Evolutionary conservation across 2,329 filamentous ascomycete species (phyloP), one percentile per base, ranked within the genome.

Genomic region (Sporothrix phasma): DNA sequence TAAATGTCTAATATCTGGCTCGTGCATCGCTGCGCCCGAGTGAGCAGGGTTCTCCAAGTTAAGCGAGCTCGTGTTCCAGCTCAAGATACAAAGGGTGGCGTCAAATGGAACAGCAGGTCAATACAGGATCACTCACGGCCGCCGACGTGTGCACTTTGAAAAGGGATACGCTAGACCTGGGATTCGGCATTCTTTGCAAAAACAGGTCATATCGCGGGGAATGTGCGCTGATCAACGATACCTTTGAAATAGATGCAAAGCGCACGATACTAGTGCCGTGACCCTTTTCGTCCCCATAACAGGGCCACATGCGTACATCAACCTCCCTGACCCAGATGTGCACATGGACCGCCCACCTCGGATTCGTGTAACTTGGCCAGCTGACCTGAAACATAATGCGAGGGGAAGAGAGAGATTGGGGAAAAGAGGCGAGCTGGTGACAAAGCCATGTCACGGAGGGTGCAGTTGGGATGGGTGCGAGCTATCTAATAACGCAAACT

Each of bases 311-410:
- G n/a, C n/a, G n/a, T n/a, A n/a, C n/a, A n/a, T n/a, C n/a, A n/a
- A n/a, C n/a, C n/a, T n/a, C n/a, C n/a, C n/a, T n/a, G 31, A 56
- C 31, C 19, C 19, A 15, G 19, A 39, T 39, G 17, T 39, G 51
- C 11, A 31, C 31, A 11, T 8, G 17, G 17, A 8, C 15, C 24
- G 41, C 10, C 17, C 15, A 60, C 22, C 17, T 47, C 11, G 24
- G 24, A 31, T 59, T 39, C 45, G 56, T 59, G 56, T 15, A 46
- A 61, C 58, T 5, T 6, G 31, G 34, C 15, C n/a, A 49, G 58
- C 58, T 47, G 43, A 61, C 26, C 58, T 61, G 58, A 61, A 37
- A 61, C 58, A 61, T 7, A 22, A 39, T 46, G 15, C 54, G 37
- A 29, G 43, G 17, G 22, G n/a, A 17, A 2, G 37, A 58, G 37